A percentile compares a stretch with the other conserved stretches of the same genome.
Evolutionary conservation across 768 basidiomycete genomes (phyloP).

Genomic region (Lentinula edodes): DNA sequence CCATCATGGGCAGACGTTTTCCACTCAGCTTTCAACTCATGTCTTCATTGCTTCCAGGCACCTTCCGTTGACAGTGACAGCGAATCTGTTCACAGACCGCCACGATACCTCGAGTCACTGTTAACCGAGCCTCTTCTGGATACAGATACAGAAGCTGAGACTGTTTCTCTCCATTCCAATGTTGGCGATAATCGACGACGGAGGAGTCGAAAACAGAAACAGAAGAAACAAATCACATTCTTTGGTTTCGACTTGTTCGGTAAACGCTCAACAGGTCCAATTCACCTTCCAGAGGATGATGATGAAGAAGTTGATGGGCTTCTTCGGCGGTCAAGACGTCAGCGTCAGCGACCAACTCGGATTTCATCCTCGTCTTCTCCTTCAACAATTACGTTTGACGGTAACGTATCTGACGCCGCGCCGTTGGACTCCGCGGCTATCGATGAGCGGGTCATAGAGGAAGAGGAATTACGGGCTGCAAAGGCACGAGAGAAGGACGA

Average conservation of each 20-base stretch:
- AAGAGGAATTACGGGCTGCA: conserved; percentile 29
- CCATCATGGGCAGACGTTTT: conserved; percentile 63
- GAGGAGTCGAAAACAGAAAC: conserved; percentile 20
- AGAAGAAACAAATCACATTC: conserved; percentile 40
- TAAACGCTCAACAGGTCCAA: conserved; percentile 29
- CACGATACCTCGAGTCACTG: conserved; percentile 44
- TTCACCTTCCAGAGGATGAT: conserved; percentile 58
- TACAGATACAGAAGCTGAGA: conserved; percentile 53
- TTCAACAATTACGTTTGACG: conserved; percentile 48
- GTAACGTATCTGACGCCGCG: conserved; percentile 51
- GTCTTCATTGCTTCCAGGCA: conserved; percentile 49
- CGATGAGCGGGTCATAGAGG: conserved; percentile 27
- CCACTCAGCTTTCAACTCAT: conserved; percentile 52
- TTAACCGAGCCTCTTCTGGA: conserved; percentile 32
- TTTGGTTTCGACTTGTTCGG: conserved; percentile 71
- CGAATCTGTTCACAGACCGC: conserved; percentile 28
- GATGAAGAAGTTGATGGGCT: conserved; percentile 32
- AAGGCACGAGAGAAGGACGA: conserved; percentile 43
- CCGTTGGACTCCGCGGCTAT: conserved; percentile 57
- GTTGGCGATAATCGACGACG: conserved; percentile 32
- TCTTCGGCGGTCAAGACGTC: conserved; percentile 13
- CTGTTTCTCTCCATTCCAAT: conserved; percentile 64
- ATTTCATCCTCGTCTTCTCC: conserved; percentile 7
- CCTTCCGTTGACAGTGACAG: conserved; percentile 22
- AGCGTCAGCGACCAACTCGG: conserved; percentile 10